These are phyloP conservation scores for Pseudocercospora fuligena DNA, from an alignment of 2,329 filamentous ascomycete species.

Conservation along the genomic window DNA sequence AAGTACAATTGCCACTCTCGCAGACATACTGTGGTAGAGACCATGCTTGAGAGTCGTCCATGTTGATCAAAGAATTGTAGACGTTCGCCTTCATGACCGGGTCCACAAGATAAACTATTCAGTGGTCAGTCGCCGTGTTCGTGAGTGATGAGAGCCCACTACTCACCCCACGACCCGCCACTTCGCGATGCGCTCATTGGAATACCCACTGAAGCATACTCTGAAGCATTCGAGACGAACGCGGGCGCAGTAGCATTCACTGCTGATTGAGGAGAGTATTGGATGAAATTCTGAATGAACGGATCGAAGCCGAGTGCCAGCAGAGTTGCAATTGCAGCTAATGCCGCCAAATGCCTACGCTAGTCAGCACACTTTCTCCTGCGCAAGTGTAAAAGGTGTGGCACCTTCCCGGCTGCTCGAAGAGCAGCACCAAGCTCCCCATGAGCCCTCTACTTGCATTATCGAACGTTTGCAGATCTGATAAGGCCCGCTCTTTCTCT, in stretches of 20 bases:
- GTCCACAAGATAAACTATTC: neutral
- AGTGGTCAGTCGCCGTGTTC: too few relatives aligned
- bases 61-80: neutral
- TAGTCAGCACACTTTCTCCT: neutral
- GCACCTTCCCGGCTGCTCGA: neutral
- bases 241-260: neutral
- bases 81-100: neutral
- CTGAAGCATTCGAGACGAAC: neutral
- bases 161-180: too few relatives aligned
- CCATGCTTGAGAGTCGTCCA: neutral
- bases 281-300: neutral
- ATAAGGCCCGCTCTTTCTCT: neutral
- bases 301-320: neutral
- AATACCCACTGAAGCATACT: neutral
- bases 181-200: too few relatives aligned
- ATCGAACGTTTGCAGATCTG: neutral
- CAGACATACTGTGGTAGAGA: neutral
- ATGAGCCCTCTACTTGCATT: neutral
- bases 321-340: neutral
- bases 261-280: neutral
- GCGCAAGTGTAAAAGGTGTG: neutral
- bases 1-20: neutral
- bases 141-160: neutral
- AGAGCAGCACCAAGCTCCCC: neutral
- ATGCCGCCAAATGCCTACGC: neutral